Base-by-base conservation (phyloP, 768 basidiomycete genomes). In the Hebeloma cylindrosporum region DNA sequence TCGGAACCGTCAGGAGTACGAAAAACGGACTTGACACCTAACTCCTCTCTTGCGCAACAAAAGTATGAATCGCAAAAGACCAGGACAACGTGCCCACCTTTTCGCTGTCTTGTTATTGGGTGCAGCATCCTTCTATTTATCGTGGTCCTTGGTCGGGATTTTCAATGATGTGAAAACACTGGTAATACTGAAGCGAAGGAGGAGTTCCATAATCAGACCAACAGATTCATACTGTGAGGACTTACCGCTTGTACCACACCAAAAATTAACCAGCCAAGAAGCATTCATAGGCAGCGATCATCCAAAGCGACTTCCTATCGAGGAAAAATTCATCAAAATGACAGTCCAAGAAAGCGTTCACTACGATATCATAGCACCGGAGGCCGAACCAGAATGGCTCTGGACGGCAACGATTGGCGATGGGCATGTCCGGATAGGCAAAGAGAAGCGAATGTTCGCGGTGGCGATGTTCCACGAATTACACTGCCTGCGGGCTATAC, bases 401-500 rank as follows among this genome's bases (percentile, higher is more conserved):
- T 65, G 60, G 58, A 62, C 60, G 2, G 60, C 59, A 11, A 52
- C 59, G 0, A 34, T 54, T 7, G 62, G 64, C 2, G 60, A 61
- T 20, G 62, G 62, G 3, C 59, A 60, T 27, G 48, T 61, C 17
- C 57, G 58, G 13, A 45, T 62, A 16, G 60, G 63, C 4, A 58
- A 59, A 31, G 57, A 62, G 27, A 50, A 63, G 35, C 57, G 63
- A 8, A 57, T 63, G 56, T 68, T 64, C 47, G 59, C 60, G 14
- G 64, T 63, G 11, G 56, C 64, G 58, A 67, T 75, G 51, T 75
- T 70, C 60, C 77, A 78, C 55, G 68, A 78, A 48, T 64, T 74
- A 13, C 76, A 78, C 48, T 78, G 75, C 41, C 52, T 78, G 10
- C 57, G 64, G 10, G 46, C 58, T 7, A 59, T 70, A 34, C 59